Conservation (phyloP, 2,329 filamentous ascomycete genomes). For the Fusarium secorum region DNA sequence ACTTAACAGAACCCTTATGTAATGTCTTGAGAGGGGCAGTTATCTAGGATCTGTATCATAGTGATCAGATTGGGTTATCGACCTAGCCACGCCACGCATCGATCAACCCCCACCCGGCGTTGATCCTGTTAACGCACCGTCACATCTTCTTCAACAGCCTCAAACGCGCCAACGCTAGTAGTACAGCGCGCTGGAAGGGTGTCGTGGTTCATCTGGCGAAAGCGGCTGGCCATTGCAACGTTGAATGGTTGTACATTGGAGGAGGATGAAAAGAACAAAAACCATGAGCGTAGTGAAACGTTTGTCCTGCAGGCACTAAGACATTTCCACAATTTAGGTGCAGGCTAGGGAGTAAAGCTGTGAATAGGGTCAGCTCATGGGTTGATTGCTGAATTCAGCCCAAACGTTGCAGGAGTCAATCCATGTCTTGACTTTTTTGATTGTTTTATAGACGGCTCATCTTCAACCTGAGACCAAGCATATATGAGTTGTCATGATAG, state of each 20-base stretch:
- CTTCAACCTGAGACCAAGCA: constrained; percentile 10
- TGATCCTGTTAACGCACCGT: constrained; percentile 7
- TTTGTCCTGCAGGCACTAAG: constrained; percentile 9
- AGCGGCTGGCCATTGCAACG: neutral
- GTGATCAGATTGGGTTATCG: neutral
- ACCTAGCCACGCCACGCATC: constrained; percentile 2
- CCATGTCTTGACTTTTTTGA: constrained; percentile 12
- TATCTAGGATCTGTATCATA: neutral
- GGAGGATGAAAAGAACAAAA: constrained; percentile 12
- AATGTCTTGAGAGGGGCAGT: constrained; percentile 1
- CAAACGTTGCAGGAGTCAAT: neutral
- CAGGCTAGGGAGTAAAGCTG: neutral
- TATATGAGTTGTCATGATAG: constrained; percentile 18
- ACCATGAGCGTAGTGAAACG: constrained; percentile 28
- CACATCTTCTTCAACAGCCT: constrained; percentile 28
- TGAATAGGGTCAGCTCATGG: constrained; percentile 1
- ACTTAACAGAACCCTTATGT: neutral
- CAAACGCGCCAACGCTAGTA: constrained; percentile 29
- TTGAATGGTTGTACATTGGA: constrained; percentile 4
- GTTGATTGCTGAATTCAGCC: neutral
- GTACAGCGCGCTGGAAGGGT: constrained; percentile 6
- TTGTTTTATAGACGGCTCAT: neutral
- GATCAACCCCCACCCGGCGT: constrained; percentile 15
- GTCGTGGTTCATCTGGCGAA: neutral
- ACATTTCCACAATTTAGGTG: neutral